A percentile compares a stretch with the other conserved stretches of the same genome.
Evolutionary conservation across 495 filamentous ascomycete species (phyloP).

Genomic region (Trypethelium eluteriae): DNA sequence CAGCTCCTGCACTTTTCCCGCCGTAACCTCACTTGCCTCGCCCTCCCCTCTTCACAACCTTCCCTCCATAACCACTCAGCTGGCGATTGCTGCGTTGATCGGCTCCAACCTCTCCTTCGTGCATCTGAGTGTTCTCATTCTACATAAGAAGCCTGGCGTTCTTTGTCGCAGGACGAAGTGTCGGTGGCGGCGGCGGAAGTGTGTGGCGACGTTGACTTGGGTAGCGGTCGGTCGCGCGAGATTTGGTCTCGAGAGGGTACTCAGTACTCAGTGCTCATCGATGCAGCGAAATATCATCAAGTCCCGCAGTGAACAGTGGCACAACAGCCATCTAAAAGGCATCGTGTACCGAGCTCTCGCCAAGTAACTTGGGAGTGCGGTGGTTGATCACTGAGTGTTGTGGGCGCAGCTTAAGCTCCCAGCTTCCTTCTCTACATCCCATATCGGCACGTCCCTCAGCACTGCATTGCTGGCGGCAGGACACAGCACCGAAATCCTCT

Average conservation of each 20-base stretch:
- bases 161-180: neutral
- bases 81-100: neutral
- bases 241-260: neutral
- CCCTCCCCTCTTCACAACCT: neutral
- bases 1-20: neutral
- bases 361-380: constrained; percentile 6
- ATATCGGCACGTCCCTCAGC: neutral
- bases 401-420: constrained; percentile 5
- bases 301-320: constrained; percentile 5
- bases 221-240: neutral
- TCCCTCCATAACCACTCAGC: neutral
- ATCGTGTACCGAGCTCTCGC: constrained; percentile 4
- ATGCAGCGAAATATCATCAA: constrained; percentile 13
- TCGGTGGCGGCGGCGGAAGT: constrained; percentile 2
- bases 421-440: neutral
- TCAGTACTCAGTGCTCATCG: neutral
- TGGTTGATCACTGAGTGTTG: constrained; percentile 10
- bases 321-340: neutral
- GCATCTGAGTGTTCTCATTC: constrained; percentile 6
- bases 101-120: neutral
- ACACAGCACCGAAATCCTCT: neutral
- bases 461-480: constrained; percentile 4
- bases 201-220: neutral
- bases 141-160: constrained; percentile 5
- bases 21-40: neutral